Evolutionary conservation across 345 rosid species (phyloP).

Genomic region (Stellera chamaejasme): DNA sequence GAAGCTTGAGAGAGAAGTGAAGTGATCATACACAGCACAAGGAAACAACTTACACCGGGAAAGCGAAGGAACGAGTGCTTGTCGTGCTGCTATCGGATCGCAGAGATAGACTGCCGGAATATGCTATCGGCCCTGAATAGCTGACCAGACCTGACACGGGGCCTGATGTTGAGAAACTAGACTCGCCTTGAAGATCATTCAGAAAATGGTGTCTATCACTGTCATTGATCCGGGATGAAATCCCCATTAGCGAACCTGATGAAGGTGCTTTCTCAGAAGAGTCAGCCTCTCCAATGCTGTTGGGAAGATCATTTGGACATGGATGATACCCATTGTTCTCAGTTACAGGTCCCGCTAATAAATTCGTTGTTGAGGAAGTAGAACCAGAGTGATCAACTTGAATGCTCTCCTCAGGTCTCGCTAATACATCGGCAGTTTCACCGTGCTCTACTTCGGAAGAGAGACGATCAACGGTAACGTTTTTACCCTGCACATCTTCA

Average conservation of each 20-base stretch:
- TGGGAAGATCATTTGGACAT: slow-evolving; percentile 22
- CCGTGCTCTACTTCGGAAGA: slow-evolving; percentile 20
- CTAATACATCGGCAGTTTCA: slow-evolving; percentile 9
- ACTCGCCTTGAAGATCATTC: slow-evolving; percentile 42
- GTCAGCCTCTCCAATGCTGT: slow-evolving; percentile 51
- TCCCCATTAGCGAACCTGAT: slow-evolving; percentile 39
- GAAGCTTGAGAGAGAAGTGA: neutral
- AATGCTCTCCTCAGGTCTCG: slow-evolving; percentile 6
- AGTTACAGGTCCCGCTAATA: no score
- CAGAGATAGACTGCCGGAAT: slow-evolving; percentile 71
- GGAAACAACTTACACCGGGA: slow-evolving; percentile 51
- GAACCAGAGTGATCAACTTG: no score
- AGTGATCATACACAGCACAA: neutral
- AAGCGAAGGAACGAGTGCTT: slow-evolving; percentile 88
- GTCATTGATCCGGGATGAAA: slow-evolving; percentile 15
- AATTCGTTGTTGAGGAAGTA: no score
- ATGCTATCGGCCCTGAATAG: slow-evolving; percentile 56
- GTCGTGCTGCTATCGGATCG: slow-evolving; percentile 93
- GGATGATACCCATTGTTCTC: slow-evolving; percentile 19
- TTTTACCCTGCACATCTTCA: slow-evolving; percentile 22
- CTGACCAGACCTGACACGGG: slow-evolving; percentile 48
- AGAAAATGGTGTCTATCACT: slow-evolving; percentile 17
- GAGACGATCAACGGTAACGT: slow-evolving; percentile 20
- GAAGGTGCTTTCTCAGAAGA: slow-evolving; percentile 53
- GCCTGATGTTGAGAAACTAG: slow-evolving; percentile 70